These are phyloP conservation scores for Hypoxylon perforatum DNA, from an alignment of 495 filamentous ascomycete species.

Conservation along the genomic window DNA sequence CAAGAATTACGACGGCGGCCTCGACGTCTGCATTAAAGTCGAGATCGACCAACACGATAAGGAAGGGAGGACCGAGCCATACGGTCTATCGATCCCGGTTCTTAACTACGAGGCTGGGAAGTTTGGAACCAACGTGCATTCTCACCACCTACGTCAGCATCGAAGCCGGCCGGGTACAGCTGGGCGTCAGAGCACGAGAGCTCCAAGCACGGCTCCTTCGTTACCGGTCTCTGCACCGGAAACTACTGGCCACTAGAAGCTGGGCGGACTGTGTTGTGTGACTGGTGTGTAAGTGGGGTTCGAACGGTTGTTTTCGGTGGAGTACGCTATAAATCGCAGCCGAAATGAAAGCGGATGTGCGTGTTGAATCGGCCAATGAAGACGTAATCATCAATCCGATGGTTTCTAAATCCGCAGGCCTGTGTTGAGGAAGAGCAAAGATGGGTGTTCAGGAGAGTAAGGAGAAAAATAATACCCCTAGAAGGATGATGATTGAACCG, in stretches of 20 bases:
- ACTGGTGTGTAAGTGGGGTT: neutral
- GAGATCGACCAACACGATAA: slow-evolving; percentile 76
- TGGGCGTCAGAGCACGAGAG: slow-evolving; percentile 29
- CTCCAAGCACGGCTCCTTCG: slow-evolving; percentile 38
- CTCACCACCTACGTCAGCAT: slow-evolving; percentile 40
- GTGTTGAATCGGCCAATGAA: neutral
- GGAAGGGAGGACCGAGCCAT: slow-evolving; percentile 71
- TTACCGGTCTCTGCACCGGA: slow-evolving; percentile 40
- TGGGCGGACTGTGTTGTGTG: neutral
- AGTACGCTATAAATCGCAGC: neutral
- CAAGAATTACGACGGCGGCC: slow-evolving; percentile 66
- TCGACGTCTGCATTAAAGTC: slow-evolving; percentile 75
- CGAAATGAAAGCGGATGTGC: neutral
- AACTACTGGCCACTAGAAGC: slow-evolving; percentile 24
- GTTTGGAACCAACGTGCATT: slow-evolving; percentile 39
- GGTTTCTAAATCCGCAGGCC: neutral
- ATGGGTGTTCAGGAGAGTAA: slow-evolving; percentile 6
- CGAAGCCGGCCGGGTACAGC: slow-evolving; percentile 43
- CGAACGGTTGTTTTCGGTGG: slow-evolving; percentile 6
- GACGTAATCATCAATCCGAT: neutral
- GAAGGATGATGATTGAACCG: slow-evolving; percentile 17
- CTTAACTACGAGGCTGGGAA: slow-evolving; percentile 53
- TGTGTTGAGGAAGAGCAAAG: slow-evolving; percentile 1
- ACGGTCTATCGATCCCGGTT: slow-evolving; percentile 71
- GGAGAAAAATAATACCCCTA: slow-evolving; percentile 32